Conservation (phyloP, 805 yeast species). For the Wickerhamiella bombiphila region DNA sequence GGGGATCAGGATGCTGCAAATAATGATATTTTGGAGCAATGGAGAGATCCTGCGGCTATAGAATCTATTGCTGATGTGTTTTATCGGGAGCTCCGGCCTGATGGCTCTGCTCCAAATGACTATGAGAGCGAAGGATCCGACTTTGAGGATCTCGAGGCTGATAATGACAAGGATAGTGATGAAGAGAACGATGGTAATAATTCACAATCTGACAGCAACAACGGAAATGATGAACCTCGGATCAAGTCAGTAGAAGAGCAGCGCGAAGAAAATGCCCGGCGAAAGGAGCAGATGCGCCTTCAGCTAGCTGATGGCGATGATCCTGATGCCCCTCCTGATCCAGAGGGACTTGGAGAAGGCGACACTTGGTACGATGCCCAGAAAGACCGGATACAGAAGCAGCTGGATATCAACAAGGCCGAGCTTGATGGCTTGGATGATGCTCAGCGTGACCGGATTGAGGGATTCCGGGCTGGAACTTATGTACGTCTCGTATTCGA, state of each 20-base stretch:
- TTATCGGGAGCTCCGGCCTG: slow-evolving; percentile 22
- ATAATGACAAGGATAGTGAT: slow-evolving; percentile 22
- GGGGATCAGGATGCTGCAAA: slow-evolving; percentile 22
- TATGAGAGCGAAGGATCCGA: slow-evolving; percentile 24
- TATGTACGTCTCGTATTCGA: slow-evolving; percentile 83
- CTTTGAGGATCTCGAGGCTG: slow-evolving; percentile 25
- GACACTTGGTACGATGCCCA: slow-evolving; percentile 98
- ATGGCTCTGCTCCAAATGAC: slow-evolving; percentile 12
- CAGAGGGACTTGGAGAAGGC: slow-evolving; percentile 63
- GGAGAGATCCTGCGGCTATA: slow-evolving; percentile 19
- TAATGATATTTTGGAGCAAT: slow-evolving; percentile 22
- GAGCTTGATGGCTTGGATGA: slow-evolving; percentile 50
- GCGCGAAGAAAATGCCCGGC: slow-evolving; percentile 69
- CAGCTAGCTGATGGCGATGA: slow-evolving; percentile 78
- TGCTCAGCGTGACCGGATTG: slow-evolving; percentile 64
- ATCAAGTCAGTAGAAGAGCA: slow-evolving; percentile 48
- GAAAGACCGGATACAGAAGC: slow-evolving; percentile 93
- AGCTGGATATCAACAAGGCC: slow-evolving; percentile 79
- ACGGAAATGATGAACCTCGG: slow-evolving; percentile 12
- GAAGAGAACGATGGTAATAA: slow-evolving; percentile 20
- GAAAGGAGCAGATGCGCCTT: slow-evolving; percentile 73
- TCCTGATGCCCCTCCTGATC: slow-evolving; percentile 60
- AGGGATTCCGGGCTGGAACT: slow-evolving; percentile 87
- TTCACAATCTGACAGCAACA: slow-evolving; percentile 21
- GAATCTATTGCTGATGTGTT: slow-evolving; percentile 14